Evolutionary conservation across 1,284 basidiomycete genomes (phyloP), one percentile per base, ranked within the genome.

Genomic region (Pulveroboletus ridleyi): DNA sequence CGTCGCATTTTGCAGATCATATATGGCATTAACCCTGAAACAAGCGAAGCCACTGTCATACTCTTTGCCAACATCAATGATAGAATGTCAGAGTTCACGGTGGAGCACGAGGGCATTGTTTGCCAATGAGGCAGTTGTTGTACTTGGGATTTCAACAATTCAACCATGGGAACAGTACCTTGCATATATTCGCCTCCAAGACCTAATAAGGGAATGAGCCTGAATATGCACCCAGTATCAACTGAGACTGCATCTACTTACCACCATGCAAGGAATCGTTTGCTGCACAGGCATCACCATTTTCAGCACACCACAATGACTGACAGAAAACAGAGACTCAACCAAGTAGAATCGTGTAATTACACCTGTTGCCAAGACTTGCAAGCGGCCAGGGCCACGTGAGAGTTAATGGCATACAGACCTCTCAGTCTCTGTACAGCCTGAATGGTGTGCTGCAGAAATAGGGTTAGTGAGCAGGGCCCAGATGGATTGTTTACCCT

Each of bases 181-280:
- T 77, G 93, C 91, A 91, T 94, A 74, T 93, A 94, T 69, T 89
- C 86, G 13, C 94, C 94, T 9, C 94, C 93, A 18, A 95, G 81
- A 7, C 91, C 90, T 91, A 64, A 50, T 11, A 44, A 58, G 49
- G 58, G 22, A 41, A 44, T 63, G 44, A 68, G 58, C 25, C 13
- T 55, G 18, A 52, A 8, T 35, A 55, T 25, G 9, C 52, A 50
- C 49, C 25, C 33, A 17, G 53, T 56, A 18, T 33, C 52, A 4
- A 53, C n/a, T 20, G 18, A 23, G 29, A 58, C 66, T 20, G 33
- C 22, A 64, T 14, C 35, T 39, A 39, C 83, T 63, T 72, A 89
- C 93, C 94, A 65, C 94, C 94, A 69, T 95, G 95, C 7, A 91
- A 77, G 13, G 89, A 89, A 74, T 94, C 92, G 70, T 95, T 95